Base-by-base conservation (phyloP, 2,329 filamentous ascomycete species). In the Colletotrichum trifolii region DNA sequence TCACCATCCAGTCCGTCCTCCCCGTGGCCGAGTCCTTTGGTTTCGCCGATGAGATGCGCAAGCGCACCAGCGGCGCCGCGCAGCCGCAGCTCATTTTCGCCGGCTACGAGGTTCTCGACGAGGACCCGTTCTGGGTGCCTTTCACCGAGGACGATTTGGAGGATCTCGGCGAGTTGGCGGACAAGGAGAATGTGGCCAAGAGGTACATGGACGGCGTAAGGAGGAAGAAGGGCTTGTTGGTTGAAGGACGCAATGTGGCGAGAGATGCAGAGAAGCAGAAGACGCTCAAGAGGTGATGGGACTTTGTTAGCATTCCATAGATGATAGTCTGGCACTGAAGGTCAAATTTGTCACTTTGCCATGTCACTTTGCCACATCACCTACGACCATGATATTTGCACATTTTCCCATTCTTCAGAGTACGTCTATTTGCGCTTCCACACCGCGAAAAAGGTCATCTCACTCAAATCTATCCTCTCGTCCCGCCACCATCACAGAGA, bases 61-160 rank as follows among this genome's bases (percentile, higher is more conserved):
- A 98, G 81, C 87, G 94, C 7, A 97, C 94, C 1, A 94, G 90
- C 7, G 96, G 96, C 3, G 93, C 92, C 3, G 96, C 96, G 1
- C 91, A 93, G 72, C 96, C 96, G 54, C 96, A 98, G 82, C 85
- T 99, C 42, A 91, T 97, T 67, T 99, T 98, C 75, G 88, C 92
- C 8, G 96, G 96, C 1, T 99, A 94, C 74, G 93, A 97, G 77
- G 87, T 97, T 71, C 83, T 98, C 2, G 94, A 98, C 75, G 91
- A 97, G 79, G 96, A 99, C 81, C 96, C 96, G 0, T 97, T 96
- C 81, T 99, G 96, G 96, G 94, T 97, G 50, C 96, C 96, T 1
- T 94, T 93, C 69, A 98, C 95, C 0, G 96, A 98, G 75, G 96
- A 98, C 76, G 93, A 99, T 74, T 79, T 99, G 55, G 96, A 99